These are phyloP conservation scores for Datura wrightii DNA, from an alignment of 257 asterid species.

Conservation along the genomic window DNA sequence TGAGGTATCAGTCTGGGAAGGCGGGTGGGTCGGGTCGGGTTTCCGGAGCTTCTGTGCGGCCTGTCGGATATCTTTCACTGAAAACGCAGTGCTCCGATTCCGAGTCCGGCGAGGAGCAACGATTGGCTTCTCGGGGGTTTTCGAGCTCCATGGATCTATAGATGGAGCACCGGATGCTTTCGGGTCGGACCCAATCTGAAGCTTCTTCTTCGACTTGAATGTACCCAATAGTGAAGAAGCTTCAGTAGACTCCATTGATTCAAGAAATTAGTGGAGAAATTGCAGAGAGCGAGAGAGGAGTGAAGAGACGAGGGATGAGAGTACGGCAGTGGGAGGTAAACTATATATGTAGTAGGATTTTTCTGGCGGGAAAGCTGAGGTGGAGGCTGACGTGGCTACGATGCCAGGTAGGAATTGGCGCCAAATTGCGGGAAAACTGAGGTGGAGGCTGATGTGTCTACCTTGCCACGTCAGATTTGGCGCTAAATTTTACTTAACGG, in stretches of 20 bases:
- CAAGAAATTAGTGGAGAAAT: background rate
- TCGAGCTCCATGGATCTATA: constrained; percentile 54
- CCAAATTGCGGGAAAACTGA: constrained; percentile 11
- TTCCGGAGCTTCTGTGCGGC: constrained; percentile 67
- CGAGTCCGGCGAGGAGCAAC: constrained; percentile 55
- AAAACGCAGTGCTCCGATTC: constrained; percentile 57
- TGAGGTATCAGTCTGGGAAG: background rate
- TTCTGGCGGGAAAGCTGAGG: constrained; percentile 57
- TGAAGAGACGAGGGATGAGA: background rate
- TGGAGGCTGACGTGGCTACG: background rate
- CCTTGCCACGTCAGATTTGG: constrained; percentile 31
- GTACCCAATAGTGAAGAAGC: constrained; percentile 37
- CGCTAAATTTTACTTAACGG: background rate
- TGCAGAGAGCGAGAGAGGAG: background rate
- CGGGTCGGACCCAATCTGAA: constrained; percentile 31
- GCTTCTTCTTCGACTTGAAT: constrained; percentile 57
- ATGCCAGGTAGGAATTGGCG: background rate
- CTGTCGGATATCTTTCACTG: constrained; percentile 38
- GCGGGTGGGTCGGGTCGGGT: constrained; percentile 37
- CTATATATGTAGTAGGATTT: constrained; percentile 20
- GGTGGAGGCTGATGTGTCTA: background rate
- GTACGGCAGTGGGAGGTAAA: background rate
- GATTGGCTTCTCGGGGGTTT: constrained; percentile 71
- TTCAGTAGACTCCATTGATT: constrained; percentile 56
- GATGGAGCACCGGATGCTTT: constrained; percentile 25